Base-by-base conservation (phyloP, 192 early-diverging fungal genomes). In the Chytriomyces hyalinus region DNA sequence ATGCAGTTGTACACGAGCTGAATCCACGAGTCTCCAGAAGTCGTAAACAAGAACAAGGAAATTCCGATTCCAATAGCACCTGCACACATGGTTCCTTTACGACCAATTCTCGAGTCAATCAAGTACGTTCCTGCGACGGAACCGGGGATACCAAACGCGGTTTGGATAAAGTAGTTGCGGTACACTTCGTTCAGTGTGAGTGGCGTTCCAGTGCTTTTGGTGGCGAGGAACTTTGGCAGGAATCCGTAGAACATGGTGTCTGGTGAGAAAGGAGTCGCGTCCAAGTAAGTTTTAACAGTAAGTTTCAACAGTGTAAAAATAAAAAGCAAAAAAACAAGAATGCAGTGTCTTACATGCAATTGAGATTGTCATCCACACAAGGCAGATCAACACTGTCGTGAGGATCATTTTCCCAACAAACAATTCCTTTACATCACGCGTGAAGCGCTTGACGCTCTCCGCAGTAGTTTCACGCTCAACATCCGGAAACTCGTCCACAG, bases 221-320 rank as follows among this genome's bases (percentile, higher is more conserved):
- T 36, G 36, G 36, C 36, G 11, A 96, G 83, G 44, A 92, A 91
- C 75, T 94, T 92, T 49, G 94, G 93, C 22, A 94, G 75, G 73
- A 94, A 94, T 4, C 91, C 92, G 79, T 94, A 95, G 78, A 96
- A 94, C 86, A 93, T 94, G 13, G 90, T 93, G 76, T 90, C 36
- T 36, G 36, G 36, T 36, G 36, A 36, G 36, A 36, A 36, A 36
- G 36, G 36, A 36, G 36, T 36, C 4, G 36, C 1, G 36, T 36
- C 36, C 36, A 36, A 36, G 36, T 36, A 36, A 36, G 36, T 36
- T 26, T 26, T 36, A 4, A 36, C 36, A 2, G 36, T 36, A 2
- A 36, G 36, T 36, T 26, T 26, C 2, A 4, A 36, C 36, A 2
- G 36, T 36, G 4, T 1, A 36, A 36, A 36, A 36, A 36, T 2